A percentile compares a stretch with the other conserved stretches of the same genome.
phyloP scores from a whole-genome alignment of 208 protist species.

The Angomonas deanei region DNA sequence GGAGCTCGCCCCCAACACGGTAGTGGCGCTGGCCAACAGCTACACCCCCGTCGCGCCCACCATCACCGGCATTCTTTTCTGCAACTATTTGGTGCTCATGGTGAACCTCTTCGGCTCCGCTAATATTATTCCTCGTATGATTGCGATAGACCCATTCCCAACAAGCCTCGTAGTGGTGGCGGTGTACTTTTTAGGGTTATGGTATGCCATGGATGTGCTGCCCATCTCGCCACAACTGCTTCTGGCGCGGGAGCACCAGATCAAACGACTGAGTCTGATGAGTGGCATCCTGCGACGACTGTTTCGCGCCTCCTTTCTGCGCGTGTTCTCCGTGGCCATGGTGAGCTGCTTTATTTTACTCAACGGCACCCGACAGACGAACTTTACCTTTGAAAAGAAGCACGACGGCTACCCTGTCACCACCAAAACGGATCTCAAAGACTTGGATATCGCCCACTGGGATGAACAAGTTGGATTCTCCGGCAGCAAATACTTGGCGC shows the following conservation, averaged over 20 bases:
- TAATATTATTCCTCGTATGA: slow-evolving; percentile 69
- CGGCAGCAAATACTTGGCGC: slow-evolving; percentile 53
- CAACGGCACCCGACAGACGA: slow-evolving; percentile 62
- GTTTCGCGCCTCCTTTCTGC: slow-evolving; percentile 23
- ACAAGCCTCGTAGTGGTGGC: slow-evolving; percentile 37
- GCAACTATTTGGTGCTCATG: slow-evolving; percentile 24
- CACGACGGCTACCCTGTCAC: slow-evolving; percentile 46
- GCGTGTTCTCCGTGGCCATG: slow-evolving; percentile 27
- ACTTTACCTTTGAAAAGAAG: slow-evolving; percentile 49
- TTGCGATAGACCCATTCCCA: slow-evolving; percentile 66
- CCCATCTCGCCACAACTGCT: slow-evolving; percentile 30
- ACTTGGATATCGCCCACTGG: slow-evolving; percentile 49
- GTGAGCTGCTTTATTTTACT: slow-evolving; percentile 42
- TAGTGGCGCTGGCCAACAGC: slow-evolving; percentile 32
- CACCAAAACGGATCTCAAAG: slow-evolving; percentile 18
- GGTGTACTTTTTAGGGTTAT: slow-evolving; percentile 41
- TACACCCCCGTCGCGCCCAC: slow-evolving; percentile 25
- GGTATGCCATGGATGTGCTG: slow-evolving; percentile 43
- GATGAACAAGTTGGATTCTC: slow-evolving; percentile 40
- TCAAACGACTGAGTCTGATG: slow-evolving; percentile 8
- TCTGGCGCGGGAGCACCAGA: neutral
- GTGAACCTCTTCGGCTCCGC: slow-evolving; percentile 53
- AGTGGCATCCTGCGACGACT: slow-evolving; percentile 6
- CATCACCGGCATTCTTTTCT: slow-evolving; percentile 44
- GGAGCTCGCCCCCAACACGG: slow-evolving; percentile 21